phyloP scores from a whole-genome alignment of 108 stramenopile genomes.

The Bacterosira constricta region DNA sequence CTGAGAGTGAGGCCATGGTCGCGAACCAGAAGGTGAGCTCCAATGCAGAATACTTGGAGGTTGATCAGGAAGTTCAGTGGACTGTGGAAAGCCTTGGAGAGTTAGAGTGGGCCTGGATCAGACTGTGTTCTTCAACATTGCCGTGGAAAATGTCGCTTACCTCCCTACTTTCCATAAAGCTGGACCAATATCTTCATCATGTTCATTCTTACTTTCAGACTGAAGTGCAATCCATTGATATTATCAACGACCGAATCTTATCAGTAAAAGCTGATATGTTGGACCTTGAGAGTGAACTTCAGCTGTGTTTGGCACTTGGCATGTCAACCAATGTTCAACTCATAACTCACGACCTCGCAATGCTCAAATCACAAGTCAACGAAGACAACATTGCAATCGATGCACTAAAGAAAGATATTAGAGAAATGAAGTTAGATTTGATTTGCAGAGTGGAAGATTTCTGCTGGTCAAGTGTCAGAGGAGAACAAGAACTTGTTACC shows the following conservation, averaged over 20 bases:
- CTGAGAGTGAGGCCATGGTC: not conserved
- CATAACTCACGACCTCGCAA: not conserved
- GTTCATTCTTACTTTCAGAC: conserved; percentile 20
- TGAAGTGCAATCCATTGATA: conserved; percentile 21
- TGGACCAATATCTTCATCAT: conserved; percentile 11
- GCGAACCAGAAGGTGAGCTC: not conserved
- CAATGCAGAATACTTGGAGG: not conserved
- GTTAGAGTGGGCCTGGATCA: conserved; percentile 14
- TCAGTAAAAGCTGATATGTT: not conserved
- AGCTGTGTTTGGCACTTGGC: conserved; percentile 16
- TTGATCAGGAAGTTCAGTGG: conserved; percentile 16
- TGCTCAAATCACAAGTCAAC: conserved; percentile 11
- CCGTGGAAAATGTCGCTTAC: not conserved
- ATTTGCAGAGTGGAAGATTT: conserved; percentile 25
- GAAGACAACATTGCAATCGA: conserved; percentile 20
- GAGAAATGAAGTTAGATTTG: conserved; percentile 24
- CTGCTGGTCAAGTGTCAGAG: not conserved
- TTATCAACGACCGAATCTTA: conserved; percentile 16
- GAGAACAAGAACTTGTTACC: not conserved
- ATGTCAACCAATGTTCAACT: conserved; percentile 16
- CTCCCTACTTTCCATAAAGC: not conserved
- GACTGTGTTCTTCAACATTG: conserved; percentile 5
- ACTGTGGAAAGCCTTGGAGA: conserved; percentile 19
- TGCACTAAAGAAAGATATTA: conserved; percentile 18
- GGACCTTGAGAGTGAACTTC: conserved; percentile 30